Percentiles rank a stretch among this genome's conserved stretches.
Evolutionary conservation across 2,329 filamentous ascomycete species (phyloP).

Genomic region (Phyllosticta citribraziliensis): DNA sequence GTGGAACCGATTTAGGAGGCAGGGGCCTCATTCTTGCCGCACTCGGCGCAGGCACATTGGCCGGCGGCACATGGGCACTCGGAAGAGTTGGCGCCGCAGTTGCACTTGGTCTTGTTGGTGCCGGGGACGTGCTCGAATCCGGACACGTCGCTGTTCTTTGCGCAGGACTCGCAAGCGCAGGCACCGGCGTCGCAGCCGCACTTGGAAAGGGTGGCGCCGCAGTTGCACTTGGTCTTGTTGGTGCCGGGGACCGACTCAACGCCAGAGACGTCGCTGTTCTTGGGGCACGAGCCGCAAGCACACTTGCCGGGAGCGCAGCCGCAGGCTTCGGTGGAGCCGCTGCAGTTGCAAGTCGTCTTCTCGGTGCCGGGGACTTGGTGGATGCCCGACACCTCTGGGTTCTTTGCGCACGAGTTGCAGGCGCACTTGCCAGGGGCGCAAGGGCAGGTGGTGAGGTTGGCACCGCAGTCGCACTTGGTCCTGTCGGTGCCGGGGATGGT

Average conservation of each 20-base stretch:
- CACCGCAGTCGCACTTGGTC: conserved; percentile 40
- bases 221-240: conserved; percentile 41
- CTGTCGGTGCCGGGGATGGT: conserved; percentile 31
- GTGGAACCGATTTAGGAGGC: neutral
- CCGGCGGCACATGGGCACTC: conserved; percentile 38
- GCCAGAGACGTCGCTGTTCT: conserved; percentile 28
- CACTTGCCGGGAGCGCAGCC: conserved; percentile 38
- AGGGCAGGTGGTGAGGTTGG: conserved; percentile 32
- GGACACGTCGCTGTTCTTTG: conserved; percentile 30
- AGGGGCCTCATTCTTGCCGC: conserved; percentile 31
- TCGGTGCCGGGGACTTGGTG: neutral
- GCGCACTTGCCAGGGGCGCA: conserved; percentile 39
- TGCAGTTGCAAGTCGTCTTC: conserved; percentile 35
- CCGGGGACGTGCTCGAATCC: conserved; percentile 28
- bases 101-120: conserved; percentile 37
- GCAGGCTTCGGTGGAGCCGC: conserved; percentile 32
- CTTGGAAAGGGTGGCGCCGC: conserved; percentile 30
- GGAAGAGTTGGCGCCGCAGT: conserved; percentile 34
- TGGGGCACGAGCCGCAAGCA: conserved; percentile 37
- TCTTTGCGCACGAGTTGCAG: conserved; percentile 39
- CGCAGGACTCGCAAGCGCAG: conserved; percentile 38
- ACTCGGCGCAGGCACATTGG: conserved; percentile 38
- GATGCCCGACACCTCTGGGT: conserved; percentile 19
- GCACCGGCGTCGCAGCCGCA: conserved; percentile 38
- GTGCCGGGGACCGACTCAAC: conserved; percentile 22